Conservation (phyloP, 345 rosid genomes). For the Orychophragmus violaceus region DNA sequence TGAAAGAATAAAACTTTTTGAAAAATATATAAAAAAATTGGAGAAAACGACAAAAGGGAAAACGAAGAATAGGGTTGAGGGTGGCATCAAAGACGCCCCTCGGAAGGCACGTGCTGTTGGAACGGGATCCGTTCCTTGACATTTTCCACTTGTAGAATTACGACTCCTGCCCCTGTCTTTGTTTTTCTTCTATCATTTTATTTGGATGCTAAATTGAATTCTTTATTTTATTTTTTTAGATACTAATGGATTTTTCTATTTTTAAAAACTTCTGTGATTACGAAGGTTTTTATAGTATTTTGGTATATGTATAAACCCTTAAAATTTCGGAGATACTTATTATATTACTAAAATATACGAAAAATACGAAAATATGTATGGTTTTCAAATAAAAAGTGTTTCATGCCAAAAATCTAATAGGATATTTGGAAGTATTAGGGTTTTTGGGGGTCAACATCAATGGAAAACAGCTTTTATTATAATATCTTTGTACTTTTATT, state of each 20-base stretch:
- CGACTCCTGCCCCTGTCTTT: background rate
- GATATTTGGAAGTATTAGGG: background rate
- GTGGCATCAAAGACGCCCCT: background rate
- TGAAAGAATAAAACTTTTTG: background rate
- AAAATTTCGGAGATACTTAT: background rate
- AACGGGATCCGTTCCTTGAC: constrained; percentile 5
- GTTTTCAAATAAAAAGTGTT: background rate
- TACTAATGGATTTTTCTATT: background rate
- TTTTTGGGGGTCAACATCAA: background rate
- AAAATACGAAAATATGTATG: background rate
- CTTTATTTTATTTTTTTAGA: background rate
- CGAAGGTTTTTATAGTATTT: background rate
- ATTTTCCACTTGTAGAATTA: background rate
- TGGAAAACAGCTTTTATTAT: constrained; percentile 2
- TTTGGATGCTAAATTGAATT: background rate
- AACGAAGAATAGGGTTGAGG: background rate
- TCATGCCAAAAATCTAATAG: background rate
- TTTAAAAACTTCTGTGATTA: background rate
- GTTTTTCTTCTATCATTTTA: background rate
- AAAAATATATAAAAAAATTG: background rate
- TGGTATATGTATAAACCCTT: background rate
- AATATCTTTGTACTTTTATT: background rate
- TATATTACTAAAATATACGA: background rate
- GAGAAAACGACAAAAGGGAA: background rate
- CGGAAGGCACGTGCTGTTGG: background rate